phyloP scores from a whole-genome alignment of 225 moss, liverwort and hornwort genomes.

The Polytrichum formosum region DNA sequence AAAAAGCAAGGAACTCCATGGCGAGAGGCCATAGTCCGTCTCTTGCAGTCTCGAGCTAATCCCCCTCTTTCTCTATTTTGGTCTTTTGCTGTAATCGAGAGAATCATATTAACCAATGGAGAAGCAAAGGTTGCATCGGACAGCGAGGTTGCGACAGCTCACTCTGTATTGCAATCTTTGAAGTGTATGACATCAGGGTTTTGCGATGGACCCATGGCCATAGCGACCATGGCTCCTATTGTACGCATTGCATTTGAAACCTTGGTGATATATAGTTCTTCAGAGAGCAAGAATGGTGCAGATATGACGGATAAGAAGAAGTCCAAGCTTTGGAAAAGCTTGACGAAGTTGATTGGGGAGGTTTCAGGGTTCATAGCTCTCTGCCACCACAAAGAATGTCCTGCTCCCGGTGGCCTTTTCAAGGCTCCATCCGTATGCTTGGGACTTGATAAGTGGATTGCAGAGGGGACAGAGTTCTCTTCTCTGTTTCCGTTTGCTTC shows the following conservation, averaged over 20 bases:
- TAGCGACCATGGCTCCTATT: constrained; percentile 43
- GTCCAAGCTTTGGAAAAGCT: constrained; percentile 12
- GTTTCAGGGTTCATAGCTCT: constrained; percentile 41
- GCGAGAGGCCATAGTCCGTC: constrained; percentile 35
- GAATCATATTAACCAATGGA: not conserved
- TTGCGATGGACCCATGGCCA: constrained; percentile 32
- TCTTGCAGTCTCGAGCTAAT: constrained; percentile 44
- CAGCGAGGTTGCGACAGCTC: constrained; percentile 12
- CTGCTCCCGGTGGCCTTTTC: constrained; percentile 25
- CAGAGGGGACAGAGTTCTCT: constrained; percentile 23
- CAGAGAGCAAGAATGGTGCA: constrained; percentile 4
- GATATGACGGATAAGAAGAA: constrained; percentile 16
- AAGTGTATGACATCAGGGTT: constrained; percentile 32
- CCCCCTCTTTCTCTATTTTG: constrained; percentile 48
- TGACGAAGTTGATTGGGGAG: constrained; percentile 32
- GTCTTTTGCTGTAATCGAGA: constrained; percentile 36
- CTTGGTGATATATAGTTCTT: not conserved
- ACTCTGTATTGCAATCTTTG: constrained; percentile 37
- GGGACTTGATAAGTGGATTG: constrained; percentile 36
- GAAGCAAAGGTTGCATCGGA: not conserved
- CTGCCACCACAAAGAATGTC: constrained; percentile 39
- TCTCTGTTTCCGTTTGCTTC: constrained; percentile 40
- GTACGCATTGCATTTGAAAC: constrained; percentile 21
- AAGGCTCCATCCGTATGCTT: constrained; percentile 29
- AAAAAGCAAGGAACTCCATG: constrained; percentile 19